These are phyloP conservation scores for Musa schizocarpa DNA, from an alignment of 176 grass and related monocot species.

Conservation along the genomic window DNA sequence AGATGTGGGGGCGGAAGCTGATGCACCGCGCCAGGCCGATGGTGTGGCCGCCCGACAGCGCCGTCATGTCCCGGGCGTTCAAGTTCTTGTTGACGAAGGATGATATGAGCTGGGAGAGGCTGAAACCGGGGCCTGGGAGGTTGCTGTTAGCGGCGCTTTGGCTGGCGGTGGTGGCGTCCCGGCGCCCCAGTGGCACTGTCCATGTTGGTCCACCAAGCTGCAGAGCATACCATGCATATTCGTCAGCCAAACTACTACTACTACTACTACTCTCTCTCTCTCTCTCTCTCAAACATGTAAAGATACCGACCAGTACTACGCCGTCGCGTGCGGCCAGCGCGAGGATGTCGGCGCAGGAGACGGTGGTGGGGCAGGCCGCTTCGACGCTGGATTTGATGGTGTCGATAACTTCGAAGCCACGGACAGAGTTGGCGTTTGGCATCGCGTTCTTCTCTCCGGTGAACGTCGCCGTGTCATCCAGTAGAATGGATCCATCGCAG, in stretches of 20 bases:
- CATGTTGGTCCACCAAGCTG: conserved; percentile 74
- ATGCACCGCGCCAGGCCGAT: conserved; percentile 48
- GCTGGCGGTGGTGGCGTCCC: conserved; percentile 42
- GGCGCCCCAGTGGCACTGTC: conserved; percentile 54
- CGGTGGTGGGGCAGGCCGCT: conserved; percentile 33
- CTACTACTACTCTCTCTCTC: too few species aligned
- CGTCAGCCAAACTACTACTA: too few species aligned
- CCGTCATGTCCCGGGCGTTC: conserved; percentile 49
- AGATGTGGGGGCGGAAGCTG: conserved; percentile 63
- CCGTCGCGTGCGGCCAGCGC: conserved; percentile 40
- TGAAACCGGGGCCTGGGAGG: conserved; percentile 41
- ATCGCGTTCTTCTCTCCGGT: conserved; percentile 55
- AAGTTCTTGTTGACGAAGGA: conserved; percentile 46
- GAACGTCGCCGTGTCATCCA: conserved; percentile 57
- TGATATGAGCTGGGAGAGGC: conserved; percentile 34
- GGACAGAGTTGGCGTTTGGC: conserved; percentile 45
- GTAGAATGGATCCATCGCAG: conserved; percentile 63
- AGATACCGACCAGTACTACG: conserved; percentile 32
- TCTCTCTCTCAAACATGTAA: too few species aligned
- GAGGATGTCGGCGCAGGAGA: conserved; percentile 12
- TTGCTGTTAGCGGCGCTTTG: conserved; percentile 27
- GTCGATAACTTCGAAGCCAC: conserved; percentile 64
- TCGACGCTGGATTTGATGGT: conserved; percentile 53
- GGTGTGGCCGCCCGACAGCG: conserved; percentile 77
- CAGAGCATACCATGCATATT: neutral